Conservation (phyloP, 805 yeast genomes). For the Metschnikowia amazonensis region DNA sequence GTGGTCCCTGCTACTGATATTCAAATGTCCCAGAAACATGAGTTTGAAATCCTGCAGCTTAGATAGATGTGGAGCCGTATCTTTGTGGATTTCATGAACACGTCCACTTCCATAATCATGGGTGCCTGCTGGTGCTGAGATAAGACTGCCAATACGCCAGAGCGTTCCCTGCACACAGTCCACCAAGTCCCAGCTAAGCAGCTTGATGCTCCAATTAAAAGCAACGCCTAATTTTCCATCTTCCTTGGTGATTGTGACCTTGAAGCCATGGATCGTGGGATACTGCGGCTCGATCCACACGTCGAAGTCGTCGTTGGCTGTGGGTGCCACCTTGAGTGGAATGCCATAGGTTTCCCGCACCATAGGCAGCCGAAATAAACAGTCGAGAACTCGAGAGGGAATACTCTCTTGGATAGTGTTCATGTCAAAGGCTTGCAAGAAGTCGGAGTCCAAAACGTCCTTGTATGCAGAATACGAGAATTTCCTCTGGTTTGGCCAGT, state of each 20-base stretch:
- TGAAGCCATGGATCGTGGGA: constrained; percentile 31
- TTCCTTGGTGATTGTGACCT: constrained; percentile 16
- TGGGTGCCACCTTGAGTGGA: constrained; percentile 22
- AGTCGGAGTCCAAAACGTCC: neutral
- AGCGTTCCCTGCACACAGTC: constrained; percentile 23
- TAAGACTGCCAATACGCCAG: constrained; percentile 25
- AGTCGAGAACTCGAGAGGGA: constrained; percentile 26
- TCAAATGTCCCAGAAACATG: constrained; percentile 24
- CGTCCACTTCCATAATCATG: constrained; percentile 27
- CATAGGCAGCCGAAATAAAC: constrained; percentile 19
- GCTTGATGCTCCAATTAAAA: constrained; percentile 27
- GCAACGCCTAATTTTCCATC: constrained; percentile 7
- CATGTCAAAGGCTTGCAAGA: neutral
- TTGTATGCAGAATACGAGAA: constrained; percentile 26
- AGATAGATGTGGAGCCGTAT: neutral
- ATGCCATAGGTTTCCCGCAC: constrained; percentile 27
- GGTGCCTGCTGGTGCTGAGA: constrained; percentile 22
- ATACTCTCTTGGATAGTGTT: constrained; percentile 22
- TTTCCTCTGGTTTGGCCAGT: constrained; percentile 24
- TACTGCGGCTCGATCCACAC: constrained; percentile 31
- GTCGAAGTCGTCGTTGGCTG: constrained; percentile 14
- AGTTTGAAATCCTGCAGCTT: constrained; percentile 20
- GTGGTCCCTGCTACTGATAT: constrained; percentile 15
- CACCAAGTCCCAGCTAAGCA: constrained; percentile 20
- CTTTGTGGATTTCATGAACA: constrained; percentile 23